Base-by-base conservation (phyloP, 2,329 filamentous ascomycete species). In the Gnomoniopsis sp. region DNA sequence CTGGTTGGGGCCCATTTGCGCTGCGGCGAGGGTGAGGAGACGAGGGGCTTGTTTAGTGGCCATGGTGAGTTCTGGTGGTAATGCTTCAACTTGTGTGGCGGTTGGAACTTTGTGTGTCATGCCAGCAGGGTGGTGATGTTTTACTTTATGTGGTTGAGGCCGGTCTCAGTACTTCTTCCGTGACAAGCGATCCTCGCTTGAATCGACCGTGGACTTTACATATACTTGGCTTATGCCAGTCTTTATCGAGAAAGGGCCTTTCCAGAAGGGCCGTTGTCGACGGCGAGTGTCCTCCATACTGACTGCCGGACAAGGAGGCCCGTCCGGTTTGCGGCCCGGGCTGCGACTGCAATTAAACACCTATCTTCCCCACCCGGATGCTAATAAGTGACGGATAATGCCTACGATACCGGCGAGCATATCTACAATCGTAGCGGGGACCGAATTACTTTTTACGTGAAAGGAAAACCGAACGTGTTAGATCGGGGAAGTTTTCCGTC, bases 1-100 rank as follows among this genome's bases (percentile, higher is more conserved):
- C 64, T 80, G 69, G 51, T 79, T 74, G 1, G 77, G 72, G 59
- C 81, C 81, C 66, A 84, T 72, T 68, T 84, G 81, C 62, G 80
- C 81, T 0, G 80, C 81, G 2, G 80, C 81, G n/a, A 84, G 72
- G 2, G 58, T 64, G 36, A 68, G 57, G 3, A 62, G 48, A 19
- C 66, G 65, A 3, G 54, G 49, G 26, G 59, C 23, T 1, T 48
- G 44, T 33, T 49, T 53, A 17, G 33, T n/a, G 14, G 60, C 33
- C 57, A 60, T 60, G n/a, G 22, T 34, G 7, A 22, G 2, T 3
- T 7, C 8, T 36, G 34, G 49, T 33, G 43, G 43, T 17, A 3
- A 10, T 26, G 26, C 23, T 2, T 11, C 15, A 22, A 3, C 2
- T 43, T 34, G 1, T 21, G 33, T 6, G 15, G 4, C 21, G n/a